Conservation (phyloP, 345 rosid genomes). For the Cochlearia excelsa region DNA sequence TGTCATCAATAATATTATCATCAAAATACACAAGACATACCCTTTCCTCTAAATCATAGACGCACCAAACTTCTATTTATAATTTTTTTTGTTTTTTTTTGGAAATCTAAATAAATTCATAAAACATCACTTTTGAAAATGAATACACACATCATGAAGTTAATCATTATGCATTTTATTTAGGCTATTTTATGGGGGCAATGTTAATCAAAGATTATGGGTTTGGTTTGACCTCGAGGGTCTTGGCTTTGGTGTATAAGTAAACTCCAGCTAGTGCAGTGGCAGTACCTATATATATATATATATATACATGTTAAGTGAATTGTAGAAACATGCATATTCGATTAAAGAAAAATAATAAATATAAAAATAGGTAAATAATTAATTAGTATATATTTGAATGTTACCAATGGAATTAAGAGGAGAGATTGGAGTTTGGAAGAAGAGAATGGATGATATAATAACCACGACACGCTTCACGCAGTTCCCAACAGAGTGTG, state of each 20-base stretch:
- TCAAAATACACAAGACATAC: constrained; percentile 34
- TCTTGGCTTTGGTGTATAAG: constrained; percentile 59
- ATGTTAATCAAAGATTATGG: constrained; percentile 15
- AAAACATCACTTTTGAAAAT: constrained; percentile 10
- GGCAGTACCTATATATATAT: constrained; percentile 53
- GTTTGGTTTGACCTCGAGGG: constrained; percentile 42
- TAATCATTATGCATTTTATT: background rate
- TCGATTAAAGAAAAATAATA: too few relatives aligned
- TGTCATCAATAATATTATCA: constrained; percentile 34
- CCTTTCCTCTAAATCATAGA: constrained; percentile 21
- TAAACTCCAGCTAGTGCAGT: constrained; percentile 76
- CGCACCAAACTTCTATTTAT: constrained; percentile 26
- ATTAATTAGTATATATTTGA: background rate
- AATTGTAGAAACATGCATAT: background rate
- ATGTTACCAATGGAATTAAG: constrained; percentile 57
- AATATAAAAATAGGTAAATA: background rate
- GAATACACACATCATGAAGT: constrained; percentile 9
- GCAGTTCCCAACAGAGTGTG: constrained; percentile 84
- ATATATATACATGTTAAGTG: background rate
- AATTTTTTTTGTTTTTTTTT: background rate
- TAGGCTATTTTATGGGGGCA: too few relatives aligned
- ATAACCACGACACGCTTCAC: constrained; percentile 85
- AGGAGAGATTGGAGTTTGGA: constrained; percentile 58
- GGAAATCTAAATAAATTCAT: background rate
- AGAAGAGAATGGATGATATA: constrained; percentile 65